Conservation (phyloP, 129 eudicot genomes). For the Lactuca sativa region DNA sequence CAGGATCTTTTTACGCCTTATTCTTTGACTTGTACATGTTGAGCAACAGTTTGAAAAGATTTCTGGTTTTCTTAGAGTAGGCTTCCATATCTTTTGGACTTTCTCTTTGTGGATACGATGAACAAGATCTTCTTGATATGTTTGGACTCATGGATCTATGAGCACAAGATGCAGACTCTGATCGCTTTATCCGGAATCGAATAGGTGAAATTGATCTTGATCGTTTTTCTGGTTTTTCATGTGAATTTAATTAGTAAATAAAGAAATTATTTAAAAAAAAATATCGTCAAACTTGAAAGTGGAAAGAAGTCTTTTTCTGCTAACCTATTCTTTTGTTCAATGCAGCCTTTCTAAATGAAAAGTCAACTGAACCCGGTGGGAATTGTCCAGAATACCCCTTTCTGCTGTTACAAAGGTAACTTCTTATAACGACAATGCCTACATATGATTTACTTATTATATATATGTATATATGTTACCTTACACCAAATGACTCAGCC, state of each 20-base stretch:
- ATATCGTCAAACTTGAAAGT: background rate
- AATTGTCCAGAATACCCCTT: constrained; percentile 32
- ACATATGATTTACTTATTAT: background rate
- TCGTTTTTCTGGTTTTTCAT: constrained; percentile 42
- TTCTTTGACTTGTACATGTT: constrained; percentile 55
- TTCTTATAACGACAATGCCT: background rate
- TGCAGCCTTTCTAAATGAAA: constrained; percentile 44
- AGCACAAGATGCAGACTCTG: constrained; percentile 44
- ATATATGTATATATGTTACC: constrained; percentile 34
- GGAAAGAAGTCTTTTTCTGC: constrained; percentile 23
- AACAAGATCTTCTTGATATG: constrained; percentile 30
- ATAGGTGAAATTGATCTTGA: constrained; percentile 60
- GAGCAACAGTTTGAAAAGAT: constrained; percentile 60
- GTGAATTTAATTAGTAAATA: background rate
- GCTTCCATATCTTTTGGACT: constrained; percentile 43
- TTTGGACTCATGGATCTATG: constrained; percentile 36
- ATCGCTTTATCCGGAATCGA: constrained; percentile 50
- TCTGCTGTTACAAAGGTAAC: constrained; percentile 34
- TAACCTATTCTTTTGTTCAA: constrained; percentile 50
- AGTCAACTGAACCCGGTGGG: constrained; percentile 37
- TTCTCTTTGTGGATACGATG: constrained; percentile 42
- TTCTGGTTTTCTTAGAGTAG: constrained; percentile 55
- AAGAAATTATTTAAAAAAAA: background rate
- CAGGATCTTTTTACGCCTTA: constrained; percentile 15
- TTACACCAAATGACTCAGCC: constrained; percentile 33